Evolutionary conservation across 2,329 filamentous ascomycete species (phyloP), one percentile per base, ranked within the genome.

Genomic region (Xylariales sp.): DNA sequence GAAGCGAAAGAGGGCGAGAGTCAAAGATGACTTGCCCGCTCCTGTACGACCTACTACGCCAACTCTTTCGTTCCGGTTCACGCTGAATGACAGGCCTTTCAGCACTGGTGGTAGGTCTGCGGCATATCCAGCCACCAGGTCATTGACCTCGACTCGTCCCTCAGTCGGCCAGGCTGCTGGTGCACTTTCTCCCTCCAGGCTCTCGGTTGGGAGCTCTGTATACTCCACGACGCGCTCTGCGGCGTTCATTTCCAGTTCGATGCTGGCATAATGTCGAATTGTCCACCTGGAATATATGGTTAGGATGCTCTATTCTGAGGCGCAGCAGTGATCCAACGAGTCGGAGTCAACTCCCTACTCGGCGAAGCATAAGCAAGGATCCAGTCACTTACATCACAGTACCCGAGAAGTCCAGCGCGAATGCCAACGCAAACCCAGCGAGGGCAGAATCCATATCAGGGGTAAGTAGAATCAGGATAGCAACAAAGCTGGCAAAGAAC

Each of bases 11-110:
- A 90, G 66, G 0, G 86, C 84, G 1, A 89, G 68, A 0, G 86
- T 88, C 16, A 90, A 63, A 0, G 82, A 86, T 0, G 83, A 87
- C 62, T 90, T 90, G 43, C 86, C 86, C 0, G 85, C 85, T 3
- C 86, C 86, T 0, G 86, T 90, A 12, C 86, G 78, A 9, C 86
- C 86, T 4, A 90, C 80, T 3, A 89, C 80, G n/a, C 85, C 85
- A 12, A 90, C 66, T 11, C 86, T 71, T 62, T 89, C 78, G 48
- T 83, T 84, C 41, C 76, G 71, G 29, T 79, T 70, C 10, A 88
- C 74, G 11, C 63, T 66, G 60, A 91, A 89, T 2, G 70, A 79
- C 14, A 90, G 66, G 0, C 80, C 81, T 57, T 78, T 85, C 2
- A 90, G 67, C 0, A 89, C 82, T 0, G 84, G 76, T 0, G 82